A percentile compares a stretch with the other conserved stretches of the same genome.
phyloP scores from a whole-genome alignment of 2,329 filamentous ascomycete genomes.

The Allantophomopsis cytisporea region DNA sequence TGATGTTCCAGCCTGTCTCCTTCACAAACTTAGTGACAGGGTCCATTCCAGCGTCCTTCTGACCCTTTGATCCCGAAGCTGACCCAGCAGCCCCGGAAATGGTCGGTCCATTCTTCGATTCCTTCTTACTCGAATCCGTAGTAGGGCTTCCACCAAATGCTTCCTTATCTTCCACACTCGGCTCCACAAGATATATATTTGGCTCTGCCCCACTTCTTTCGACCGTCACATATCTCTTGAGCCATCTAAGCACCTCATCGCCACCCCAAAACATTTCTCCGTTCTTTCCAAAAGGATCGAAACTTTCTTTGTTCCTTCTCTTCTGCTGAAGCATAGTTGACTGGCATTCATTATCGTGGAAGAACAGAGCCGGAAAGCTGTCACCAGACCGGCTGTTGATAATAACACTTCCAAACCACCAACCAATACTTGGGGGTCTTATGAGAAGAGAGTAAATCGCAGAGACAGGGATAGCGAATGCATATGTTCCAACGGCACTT shows the following conservation, averaged over 20 bases:
- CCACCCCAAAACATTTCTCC: slow-evolving; percentile 96
- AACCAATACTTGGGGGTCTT: slow-evolving; percentile 82
- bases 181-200: slow-evolving; percentile 84
- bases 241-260: slow-evolving; percentile 85
- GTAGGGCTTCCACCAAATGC: slow-evolving; percentile 46
- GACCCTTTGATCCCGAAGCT: slow-evolving; percentile 22
- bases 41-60: slow-evolving; percentile 67
- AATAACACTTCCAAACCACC: slow-evolving; percentile 96
- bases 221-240: slow-evolving; percentile 70
- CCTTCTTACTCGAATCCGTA: slow-evolving; percentile 24
- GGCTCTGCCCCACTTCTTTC: slow-evolving; percentile 78
- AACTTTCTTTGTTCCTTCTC: slow-evolving; percentile 67
- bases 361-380: slow-evolving; percentile 90
- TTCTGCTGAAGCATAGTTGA: slow-evolving; percentile 92
- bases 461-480: slow-evolving; percentile 82
- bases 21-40: slow-evolving; percentile 88
- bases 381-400: slow-evolving; percentile 87
- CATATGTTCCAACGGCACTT: slow-evolving; percentile 58
- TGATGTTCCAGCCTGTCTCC: slow-evolving; percentile 87
- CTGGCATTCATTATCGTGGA: slow-evolving; percentile 94
- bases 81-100: slow-evolving; percentile 22
- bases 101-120: slow-evolving; percentile 14
- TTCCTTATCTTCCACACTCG: slow-evolving; percentile 68
- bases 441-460: slow-evolving; percentile 86
- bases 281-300: slow-evolving; percentile 77